Evolutionary conservation across 2,329 filamentous ascomycete species (phyloP), one percentile per base, ranked within the genome.

Genomic region (Amauroascus verrucosus): DNA sequence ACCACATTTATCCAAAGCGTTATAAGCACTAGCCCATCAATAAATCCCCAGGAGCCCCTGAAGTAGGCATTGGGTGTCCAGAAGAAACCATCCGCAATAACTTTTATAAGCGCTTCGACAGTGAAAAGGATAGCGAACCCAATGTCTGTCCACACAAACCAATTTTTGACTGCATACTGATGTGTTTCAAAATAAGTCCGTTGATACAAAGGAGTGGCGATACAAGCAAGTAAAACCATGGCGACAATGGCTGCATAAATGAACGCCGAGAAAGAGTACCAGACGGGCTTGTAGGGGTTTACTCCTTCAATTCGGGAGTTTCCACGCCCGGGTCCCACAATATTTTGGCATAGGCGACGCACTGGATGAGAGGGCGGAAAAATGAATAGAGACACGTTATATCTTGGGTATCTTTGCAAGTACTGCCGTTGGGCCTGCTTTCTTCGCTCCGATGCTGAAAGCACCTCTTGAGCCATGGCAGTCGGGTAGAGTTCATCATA

Each of bases 1-100:
- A 84, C 75, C 48, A 98, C 88, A 63, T 95, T 97, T 65, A 96
- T 85, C 91, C 93, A 97, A 7, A 98, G 79, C 0, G 93, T 97
- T 53, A 95, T 74, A 50, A 98, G 75, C 59, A 98, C 93, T 43
- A 97, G 70, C 0, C 85, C 88, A 65, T 98, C 93, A 59, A 98
- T 96, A 57, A 95, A 83, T 6, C 93, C 94, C 93, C 93, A 98
- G 0, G 90, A 91, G 64, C 91, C 91, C 62, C 93, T 84, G 67
- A 96, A 88, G 66, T 95, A 98, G 2, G 94, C 94, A 69, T 98
- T 96, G 0, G 93, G 93, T 0, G 93, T 96, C 81, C 88, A 97
- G 67, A 96, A 86, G 62, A 95, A 86, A 6, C 93, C 93, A 71
- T 98, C 93, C 0, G 93, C 93, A 62, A 98, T 82, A 53, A 95